Evolutionary conservation across 495 filamentous ascomycete genomes (phyloP), one percentile per base, ranked within the genome.

Genomic region (Paragyromitra xinjiangensis): DNA sequence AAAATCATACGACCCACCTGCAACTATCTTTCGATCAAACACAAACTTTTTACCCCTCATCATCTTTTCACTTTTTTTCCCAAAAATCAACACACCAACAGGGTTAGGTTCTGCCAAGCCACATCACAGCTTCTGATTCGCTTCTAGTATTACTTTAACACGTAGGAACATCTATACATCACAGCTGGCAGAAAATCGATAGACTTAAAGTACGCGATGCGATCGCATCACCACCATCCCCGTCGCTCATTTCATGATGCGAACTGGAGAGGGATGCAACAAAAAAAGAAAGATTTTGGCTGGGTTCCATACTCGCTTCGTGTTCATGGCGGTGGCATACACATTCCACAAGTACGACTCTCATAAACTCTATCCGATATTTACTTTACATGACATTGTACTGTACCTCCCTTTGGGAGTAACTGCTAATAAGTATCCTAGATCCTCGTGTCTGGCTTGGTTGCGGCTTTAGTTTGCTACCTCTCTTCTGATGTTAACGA

Each of bases 221-320:
- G 80, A 12, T 77, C 67, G 12, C 80, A 79, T 29, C 75, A 82
- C 51, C 80, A 82, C 22, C 80, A 81, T 48, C 79, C 75, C 6
- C 80, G 79, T 53, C 69, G 62, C 37, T 69, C 65, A 9, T 73
- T 81, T 26, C 68, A 81, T 37, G 78, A 69, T 42, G 78, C 78
- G 59, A 80, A 73, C 63, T 76, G 73, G 75, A 69, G 67, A 8
- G 71, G 79, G 2, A 66, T 75, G 63, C 71, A 81, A 50, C 63
- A 74, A 37, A 63, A 72, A 14, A 77, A 78, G n/a, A 51, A 70
- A 24, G 39, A 16, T 62, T 61, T 67, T 16, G 42, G 71, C 55
- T 82, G 80, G 81, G 64, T 82, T 8, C 81, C 81, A 1, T 82
- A 82, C 44, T 82, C 81, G 22, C 64, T 82, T n/a, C 75, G 81